Conservation (phyloP, 1,284 basidiomycete genomes). For the Tylopilus orsonianus region DNA sequence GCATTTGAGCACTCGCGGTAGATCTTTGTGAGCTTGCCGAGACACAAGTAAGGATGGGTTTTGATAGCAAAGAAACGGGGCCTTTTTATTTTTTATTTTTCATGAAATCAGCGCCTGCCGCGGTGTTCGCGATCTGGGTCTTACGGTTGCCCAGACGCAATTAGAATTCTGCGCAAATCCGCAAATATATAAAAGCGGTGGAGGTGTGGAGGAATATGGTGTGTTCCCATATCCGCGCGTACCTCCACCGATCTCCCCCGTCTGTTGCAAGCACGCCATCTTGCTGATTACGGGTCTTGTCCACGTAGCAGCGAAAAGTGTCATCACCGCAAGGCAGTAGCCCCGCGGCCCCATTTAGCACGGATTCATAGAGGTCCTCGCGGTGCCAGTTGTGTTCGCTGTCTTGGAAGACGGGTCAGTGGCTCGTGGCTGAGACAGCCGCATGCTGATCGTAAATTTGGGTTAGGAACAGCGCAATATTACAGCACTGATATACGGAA, state of each 20-base stretch:
- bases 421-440: slow-evolving; percentile 13
- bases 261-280: slow-evolving; percentile 1
- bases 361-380: slow-evolving; percentile 1
- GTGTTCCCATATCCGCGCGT: slow-evolving; percentile 21
- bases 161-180: slow-evolving; percentile 33
- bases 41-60: slow-evolving; percentile 27
- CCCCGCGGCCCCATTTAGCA: slow-evolving; percentile 5
- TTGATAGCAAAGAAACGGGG: slow-evolving; percentile 33
- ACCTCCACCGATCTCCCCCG: slow-evolving; percentile 12
- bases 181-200: slow-evolving; percentile 33
- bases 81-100: slow-evolving; percentile 23
- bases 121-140: slow-evolving; percentile 28
- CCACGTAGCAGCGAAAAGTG: slow-evolving; percentile 15
- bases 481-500: slow-evolving; percentile 14
- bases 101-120: slow-evolving; percentile 29
- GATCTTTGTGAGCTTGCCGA: slow-evolving; percentile 34
- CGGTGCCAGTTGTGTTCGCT: slow-evolving; percentile 6
- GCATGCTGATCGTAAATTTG: slow-evolving; percentile 18
- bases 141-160: slow-evolving; percentile 26
- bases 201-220: slow-evolving; percentile 4
- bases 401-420: slow-evolving; percentile 21
- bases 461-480: slow-evolving; percentile 7
- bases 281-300: slow-evolving; percentile 1
- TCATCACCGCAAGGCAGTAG: slow-evolving; percentile 11
- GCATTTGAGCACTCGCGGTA: slow-evolving; percentile 10